Evolutionary conservation across 202 grass and related monocot genomes (phyloP), one percentile per base, ranked within the genome.

Genomic region (Setaria italica): DNA sequence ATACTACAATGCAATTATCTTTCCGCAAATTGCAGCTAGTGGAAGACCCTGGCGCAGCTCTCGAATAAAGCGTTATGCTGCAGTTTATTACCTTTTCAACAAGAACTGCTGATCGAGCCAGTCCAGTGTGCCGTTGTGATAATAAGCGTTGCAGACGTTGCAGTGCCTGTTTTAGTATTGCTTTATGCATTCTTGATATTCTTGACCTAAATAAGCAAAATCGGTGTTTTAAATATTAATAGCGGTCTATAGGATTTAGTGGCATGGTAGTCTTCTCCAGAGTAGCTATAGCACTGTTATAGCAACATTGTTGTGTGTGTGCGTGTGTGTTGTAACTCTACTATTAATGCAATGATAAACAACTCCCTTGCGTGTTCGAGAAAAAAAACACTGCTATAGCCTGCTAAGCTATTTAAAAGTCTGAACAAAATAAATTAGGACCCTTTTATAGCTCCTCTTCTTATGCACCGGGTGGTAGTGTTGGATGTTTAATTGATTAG

Each of bases 341-440:
- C 42, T 43, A 43, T 43, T 4, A 43, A 43, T 43, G 42, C 5
- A 5, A 43, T 43, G 42, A 43, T 43, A 43, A 5, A 43, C 42
- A 43, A 35, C 1, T 2, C 34, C 3, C 34, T 35, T 35, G 34
- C 34, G 34, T 35, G 34, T 35, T 35, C 34, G 34, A 35, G 34
- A 35, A 35, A 35, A 3, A 35, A 43, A 15, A 2, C 11, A 15
- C 13, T 15, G 49, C 1, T 14, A 51, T 51, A 51, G 47, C 10
- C 47, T 11, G 47, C 47, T 25, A 25, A 25, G 25, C 25, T 48
- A 48, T 48, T 48, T 48, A 48, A 48, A 12, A 48, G 1, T 11
- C 47, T 3, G 47, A 35, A 39, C 59, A 72, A 48, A 80, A 67
- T 62, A 80, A 81, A 81, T 0, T 46, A 35, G 53, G 21, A 76